Evolutionary conservation across 495 filamentous ascomycete genomes (phyloP).

Genomic region (Parmelia sp.): DNA sequence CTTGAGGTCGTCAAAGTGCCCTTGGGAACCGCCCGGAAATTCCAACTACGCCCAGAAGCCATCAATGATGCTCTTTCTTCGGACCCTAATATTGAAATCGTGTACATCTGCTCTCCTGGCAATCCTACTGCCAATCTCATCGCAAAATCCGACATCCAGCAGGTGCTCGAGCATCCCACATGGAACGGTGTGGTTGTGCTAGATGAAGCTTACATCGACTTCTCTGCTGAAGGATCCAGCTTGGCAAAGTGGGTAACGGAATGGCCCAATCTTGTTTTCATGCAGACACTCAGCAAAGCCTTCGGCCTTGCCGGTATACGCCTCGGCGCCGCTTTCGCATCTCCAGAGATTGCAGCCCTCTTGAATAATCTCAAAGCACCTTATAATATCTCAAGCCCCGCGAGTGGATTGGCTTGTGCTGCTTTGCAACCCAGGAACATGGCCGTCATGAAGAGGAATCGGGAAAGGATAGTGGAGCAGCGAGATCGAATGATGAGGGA

Average conservation of each 20-base stretch:
- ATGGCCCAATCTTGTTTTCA: constrained; percentile 94
- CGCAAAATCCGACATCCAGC: constrained; percentile 64
- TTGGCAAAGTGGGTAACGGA: constrained; percentile 90
- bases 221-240: constrained; percentile 69
- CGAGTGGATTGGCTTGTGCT: constrained; percentile 68
- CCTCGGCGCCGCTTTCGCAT: constrained; percentile 64
- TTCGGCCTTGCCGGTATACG: constrained; percentile 94
- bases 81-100: constrained; percentile 70
- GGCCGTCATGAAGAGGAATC: constrained; percentile 62
- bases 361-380: constrained; percentile 92
- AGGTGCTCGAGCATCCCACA: constrained; percentile 74
- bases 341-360: constrained; percentile 60
- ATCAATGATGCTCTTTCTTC: constrained; percentile 58
- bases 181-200: constrained; percentile 94
- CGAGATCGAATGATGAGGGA: constrained; percentile 66
- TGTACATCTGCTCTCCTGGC: constrained; percentile 88
- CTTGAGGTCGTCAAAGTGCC: constrained; percentile 78
- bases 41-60: constrained; percentile 62
- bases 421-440: constrained; percentile 62
- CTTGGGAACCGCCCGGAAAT: constrained; percentile 53
- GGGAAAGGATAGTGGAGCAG: constrained; percentile 63
- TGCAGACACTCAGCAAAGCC: constrained; percentile 95
- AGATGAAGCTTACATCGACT: constrained; percentile 97
- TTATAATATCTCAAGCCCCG: constrained; percentile 86
- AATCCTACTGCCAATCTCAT: constrained; percentile 84